phyloP scores from a whole-genome alignment of 1,139 yeast species.

The Wickerhamomyces sp. region DNA sequence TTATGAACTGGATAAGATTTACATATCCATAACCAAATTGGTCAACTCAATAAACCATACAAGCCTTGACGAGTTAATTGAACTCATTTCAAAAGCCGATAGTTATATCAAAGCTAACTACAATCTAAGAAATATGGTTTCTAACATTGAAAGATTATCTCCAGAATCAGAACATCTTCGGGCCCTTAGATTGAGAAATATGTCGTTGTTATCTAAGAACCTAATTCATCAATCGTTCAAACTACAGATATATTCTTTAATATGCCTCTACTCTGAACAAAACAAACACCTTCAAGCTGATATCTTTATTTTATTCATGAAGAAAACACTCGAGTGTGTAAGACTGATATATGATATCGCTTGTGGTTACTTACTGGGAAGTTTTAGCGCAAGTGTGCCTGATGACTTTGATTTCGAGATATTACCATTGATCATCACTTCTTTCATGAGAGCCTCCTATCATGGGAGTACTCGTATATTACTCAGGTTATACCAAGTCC shows the following conservation, averaged over 20 bases:
- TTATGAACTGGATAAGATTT: neutral
- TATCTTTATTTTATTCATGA: constrained; percentile 3
- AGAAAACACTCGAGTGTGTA: neutral
- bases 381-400: constrained; percentile 5
- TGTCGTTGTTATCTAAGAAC: constrained; percentile 8
- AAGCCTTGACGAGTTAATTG: neutral
- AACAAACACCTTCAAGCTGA: constrained; percentile 9
- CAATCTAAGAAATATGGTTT: neutral
- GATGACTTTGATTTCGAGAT: constrained; percentile 10
- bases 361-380: constrained; percentile 11
- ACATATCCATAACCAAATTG: neutral
- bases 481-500: neutral
- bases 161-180: constrained; percentile 6
- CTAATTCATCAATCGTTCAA: constrained; percentile 11
- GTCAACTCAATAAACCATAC: neutral
- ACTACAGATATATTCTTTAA: constrained; percentile 5
- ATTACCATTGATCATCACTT: constrained; percentile 8
- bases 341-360: constrained; percentile 7
- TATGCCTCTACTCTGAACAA: constrained; percentile 12
- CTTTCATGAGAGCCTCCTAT: constrained; percentile 3
- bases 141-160: neutral
- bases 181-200: constrained; percentile 8
- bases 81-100: neutral
- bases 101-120: neutral
- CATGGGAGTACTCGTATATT: neutral